Evolutionary conservation across 805 yeast genomes (phyloP), one percentile per base, ranked within the genome.

Genomic region (Spathaspora gorwiae): DNA sequence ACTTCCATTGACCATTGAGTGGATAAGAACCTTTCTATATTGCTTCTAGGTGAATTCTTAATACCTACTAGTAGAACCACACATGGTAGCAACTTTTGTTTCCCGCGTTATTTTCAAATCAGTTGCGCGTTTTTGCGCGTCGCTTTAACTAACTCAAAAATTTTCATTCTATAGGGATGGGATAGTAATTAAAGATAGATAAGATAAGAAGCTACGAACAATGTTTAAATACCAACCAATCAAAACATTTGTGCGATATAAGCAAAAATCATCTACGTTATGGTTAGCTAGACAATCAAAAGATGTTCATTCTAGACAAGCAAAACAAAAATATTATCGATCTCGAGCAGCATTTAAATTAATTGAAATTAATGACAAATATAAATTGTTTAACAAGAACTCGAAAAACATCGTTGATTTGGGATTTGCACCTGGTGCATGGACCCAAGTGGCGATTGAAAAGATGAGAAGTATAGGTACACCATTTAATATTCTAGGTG

Each of bases 341-440:
- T 89, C 97, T 1, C 65, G 99, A 38, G 99, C 99, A 0, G 97
- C 97, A 0, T 92, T 81, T 67, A 94, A 94, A 58, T 69, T 94
- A 31, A 61, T 81, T 19, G 95, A 92, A 57, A 73, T 94, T 9
- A 81, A 90, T 59, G 70, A 79, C 12, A 80, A 77, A 54, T 86
- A 72, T 64, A 62, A 70, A 30, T 48, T 94, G 2, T 82, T 92
- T 60, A 59, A 49, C 39, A 62, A 65, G 35, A 72, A 72, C 2
- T 72, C 80, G 0, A 73, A 67, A 51, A 77, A 80, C 37, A 85
- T 94, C 0, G 80, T 94, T 5, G 99, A 94, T 66, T 67, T 94
- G 39, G 96, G 97, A 0, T 90, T 81, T 61, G 95, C 96, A 0
- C 97, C 97, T 0, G 97, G 97, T 0, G 90, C 96, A 3, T 89